Evolutionary conservation across 768 basidiomycete genomes (phyloP), one percentile per base, ranked within the genome.

Genomic region (Termitomyces sp.): DNA sequence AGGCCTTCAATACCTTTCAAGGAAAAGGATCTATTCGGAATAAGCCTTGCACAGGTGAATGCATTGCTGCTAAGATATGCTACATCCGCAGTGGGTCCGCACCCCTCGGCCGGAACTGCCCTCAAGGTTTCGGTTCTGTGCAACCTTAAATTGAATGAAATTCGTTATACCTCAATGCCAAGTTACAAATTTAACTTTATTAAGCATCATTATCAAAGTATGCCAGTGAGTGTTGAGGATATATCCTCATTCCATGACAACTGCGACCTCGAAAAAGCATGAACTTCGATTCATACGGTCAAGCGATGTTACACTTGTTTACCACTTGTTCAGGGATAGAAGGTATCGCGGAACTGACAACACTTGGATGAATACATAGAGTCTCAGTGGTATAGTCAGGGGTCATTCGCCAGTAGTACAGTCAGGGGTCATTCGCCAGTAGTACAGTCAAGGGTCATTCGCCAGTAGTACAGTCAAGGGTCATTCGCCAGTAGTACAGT

Each of bases 51-150:
- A 82, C 78, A 0, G 83, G 79, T 17, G 74, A 78, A 16, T 91
- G 89, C 61, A 64, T 74, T 17, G 58, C 67, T 2, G 89, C 89
- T 25, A 89, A 80, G 69, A 83, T 91, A 42, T 90, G 87, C 65
- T 89, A 89, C 61, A 86, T 89, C 17, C 79, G 89, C 28, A 89
- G 87, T 64, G 89, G 86, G 23, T 89, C 88, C 40, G 79, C 79
- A 1, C 73, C 77, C 23, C 76, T 91, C 54, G 85, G 80, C 19
- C 66, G 64, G 64, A 88, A 85, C 63, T 91, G 89, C 62, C 64
- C 62, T 7, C 64, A 55, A 16, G 88, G 86, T 1, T 88, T 85
- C 60, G 88, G 85, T 34, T 88, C 86, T 9, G 72, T 73, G 2
- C 72, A 73, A 39, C 50, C 11, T 72, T 74, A 45, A 53, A 25